Conservation (phyloP, 768 basidiomycete species). For the Tylopilus plumbeoviolaceoides region DNA sequence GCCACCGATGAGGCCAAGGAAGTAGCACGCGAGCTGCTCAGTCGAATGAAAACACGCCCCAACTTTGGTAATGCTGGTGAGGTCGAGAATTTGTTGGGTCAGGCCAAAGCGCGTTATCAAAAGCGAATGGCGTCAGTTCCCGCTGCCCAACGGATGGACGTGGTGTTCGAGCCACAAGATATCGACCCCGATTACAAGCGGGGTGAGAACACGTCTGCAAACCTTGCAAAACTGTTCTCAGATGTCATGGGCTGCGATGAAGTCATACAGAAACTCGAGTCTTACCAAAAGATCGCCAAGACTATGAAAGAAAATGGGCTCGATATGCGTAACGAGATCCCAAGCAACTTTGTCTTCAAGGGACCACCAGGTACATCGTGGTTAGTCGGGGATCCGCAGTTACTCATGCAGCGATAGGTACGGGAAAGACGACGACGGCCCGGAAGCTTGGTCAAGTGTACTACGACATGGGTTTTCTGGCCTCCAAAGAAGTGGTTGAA, state of each 20-base stretch:
- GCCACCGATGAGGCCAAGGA: slow-evolving; percentile 57
- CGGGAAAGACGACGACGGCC: slow-evolving; percentile 61
- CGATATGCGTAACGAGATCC: slow-evolving; percentile 49
- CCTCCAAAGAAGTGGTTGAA: slow-evolving; percentile 51
- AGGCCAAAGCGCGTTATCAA: slow-evolving; percentile 49
- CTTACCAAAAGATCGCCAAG: slow-evolving; percentile 50
- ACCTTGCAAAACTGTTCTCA: slow-evolving; percentile 55
- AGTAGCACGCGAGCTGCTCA: slow-evolving; percentile 50
- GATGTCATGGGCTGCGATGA: slow-evolving; percentile 62
- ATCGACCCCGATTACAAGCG: slow-evolving; percentile 66
- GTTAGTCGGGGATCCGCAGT: neutral
- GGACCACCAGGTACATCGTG: slow-evolving; percentile 58
- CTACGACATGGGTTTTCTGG: slow-evolving; percentile 61
- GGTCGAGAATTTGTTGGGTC: slow-evolving; percentile 57
- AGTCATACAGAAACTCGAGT: slow-evolving; percentile 43
- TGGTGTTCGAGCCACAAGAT: slow-evolving; percentile 44
- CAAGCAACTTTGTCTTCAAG: slow-evolving; percentile 66
- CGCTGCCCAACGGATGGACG: slow-evolving; percentile 21
- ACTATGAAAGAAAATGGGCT: slow-evolving; percentile 39
- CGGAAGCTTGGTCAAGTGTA: slow-evolving; percentile 62
- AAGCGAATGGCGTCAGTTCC: slow-evolving; percentile 33
- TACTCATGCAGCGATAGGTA: slow-evolving; percentile 38
- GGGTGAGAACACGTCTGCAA: slow-evolving; percentile 40
- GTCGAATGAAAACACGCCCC: slow-evolving; percentile 37
- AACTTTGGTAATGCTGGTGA: slow-evolving; percentile 50